phyloP scores from a whole-genome alignment of 2,329 filamentous ascomycete genomes.

The Albophoma yamanashiensis region DNA sequence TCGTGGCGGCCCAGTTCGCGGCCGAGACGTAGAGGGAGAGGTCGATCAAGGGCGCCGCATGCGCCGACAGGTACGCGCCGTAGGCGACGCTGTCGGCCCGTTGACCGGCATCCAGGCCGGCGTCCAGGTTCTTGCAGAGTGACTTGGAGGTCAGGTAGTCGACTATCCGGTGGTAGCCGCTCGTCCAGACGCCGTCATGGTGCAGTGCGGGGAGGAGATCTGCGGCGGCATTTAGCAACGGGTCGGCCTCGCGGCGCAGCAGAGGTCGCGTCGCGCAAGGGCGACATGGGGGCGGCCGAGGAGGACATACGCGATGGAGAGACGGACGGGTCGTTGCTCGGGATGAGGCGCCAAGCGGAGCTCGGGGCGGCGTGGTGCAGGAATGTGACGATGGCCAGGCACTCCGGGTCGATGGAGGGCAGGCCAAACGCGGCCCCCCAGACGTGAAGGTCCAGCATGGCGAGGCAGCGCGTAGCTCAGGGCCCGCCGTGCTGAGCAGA shows the following conservation, averaged over 20 bases:
- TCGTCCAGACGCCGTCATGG: constrained; percentile 40
- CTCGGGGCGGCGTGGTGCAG: constrained; percentile 50
- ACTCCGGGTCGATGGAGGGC: constrained; percentile 85
- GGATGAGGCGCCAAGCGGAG: constrained; percentile 57
- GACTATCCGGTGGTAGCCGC: constrained; percentile 52
- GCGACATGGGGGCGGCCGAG: background rate
- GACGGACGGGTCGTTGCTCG: constrained; percentile 61
- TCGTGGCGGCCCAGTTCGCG: constrained; percentile 71
- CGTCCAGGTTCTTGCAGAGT: constrained; percentile 26
- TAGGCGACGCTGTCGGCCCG: constrained; percentile 39
- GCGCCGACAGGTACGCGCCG: constrained; percentile 61
- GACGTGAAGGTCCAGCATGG: constrained; percentile 60
- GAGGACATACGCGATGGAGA: constrained; percentile 55
- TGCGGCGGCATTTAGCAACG: constrained; percentile 19
- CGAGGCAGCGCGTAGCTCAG: background rate
- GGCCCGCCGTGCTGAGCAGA: background rate
- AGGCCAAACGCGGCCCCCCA: constrained; percentile 86
- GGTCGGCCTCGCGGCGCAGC: background rate
- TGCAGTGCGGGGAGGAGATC: constrained; percentile 45
- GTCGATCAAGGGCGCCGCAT: constrained; percentile 69
- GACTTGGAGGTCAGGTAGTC: constrained; percentile 37
- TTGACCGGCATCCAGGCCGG: constrained; percentile 25
- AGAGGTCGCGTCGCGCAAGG: background rate
- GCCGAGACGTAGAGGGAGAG: constrained; percentile 84
- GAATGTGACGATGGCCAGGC: constrained; percentile 73